phyloP scores from a whole-genome alignment of 352 stramenopile genomes.

The Phytopythium helicoides region DNA sequence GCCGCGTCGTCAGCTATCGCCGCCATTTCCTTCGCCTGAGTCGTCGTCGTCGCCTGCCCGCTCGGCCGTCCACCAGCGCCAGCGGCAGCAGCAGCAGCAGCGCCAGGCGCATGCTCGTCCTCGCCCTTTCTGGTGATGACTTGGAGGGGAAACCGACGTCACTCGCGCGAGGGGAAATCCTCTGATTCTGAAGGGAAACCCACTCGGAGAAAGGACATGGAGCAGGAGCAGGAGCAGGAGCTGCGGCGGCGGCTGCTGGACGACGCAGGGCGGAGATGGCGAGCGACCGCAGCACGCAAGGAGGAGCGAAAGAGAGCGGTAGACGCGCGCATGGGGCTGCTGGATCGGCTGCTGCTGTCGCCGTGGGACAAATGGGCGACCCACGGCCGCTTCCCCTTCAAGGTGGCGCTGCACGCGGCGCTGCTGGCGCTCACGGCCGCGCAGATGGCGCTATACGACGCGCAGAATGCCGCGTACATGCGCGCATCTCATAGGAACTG shows the following conservation, averaged over 20 bases:
- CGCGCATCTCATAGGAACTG: constrained; percentile 82
- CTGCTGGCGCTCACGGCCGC: constrained; percentile 68
- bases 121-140: background rate
- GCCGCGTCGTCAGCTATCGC: background rate
- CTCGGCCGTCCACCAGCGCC: constrained; percentile 7
- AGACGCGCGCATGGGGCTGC: constrained; percentile 28
- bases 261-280: background rate
- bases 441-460: constrained; percentile 78
- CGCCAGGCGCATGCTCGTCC: too few relatives aligned
- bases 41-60: constrained; percentile 3
- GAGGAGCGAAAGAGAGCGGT: background rate
- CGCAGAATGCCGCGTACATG: constrained; percentile 83
- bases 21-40: background rate
- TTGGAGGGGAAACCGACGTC: too few relatives aligned
- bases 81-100: constrained; percentile 3
- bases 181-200: too few relatives aligned
- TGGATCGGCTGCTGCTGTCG: constrained; percentile 70
- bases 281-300: too few relatives aligned
- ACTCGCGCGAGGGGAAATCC: too few relatives aligned
- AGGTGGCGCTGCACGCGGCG: constrained; percentile 73
- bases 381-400: constrained; percentile 80
- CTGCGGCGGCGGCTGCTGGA: constrained; percentile 23
- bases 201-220: background rate
- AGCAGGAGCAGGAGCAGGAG: constrained; percentile 5
- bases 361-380: constrained; percentile 75